A percentile compares a stretch with the other conserved stretches of the same genome.
phyloP scores from a whole-genome alignment of 108 stramenopile genomes.

The Pseudonitzschia pungens region DNA sequence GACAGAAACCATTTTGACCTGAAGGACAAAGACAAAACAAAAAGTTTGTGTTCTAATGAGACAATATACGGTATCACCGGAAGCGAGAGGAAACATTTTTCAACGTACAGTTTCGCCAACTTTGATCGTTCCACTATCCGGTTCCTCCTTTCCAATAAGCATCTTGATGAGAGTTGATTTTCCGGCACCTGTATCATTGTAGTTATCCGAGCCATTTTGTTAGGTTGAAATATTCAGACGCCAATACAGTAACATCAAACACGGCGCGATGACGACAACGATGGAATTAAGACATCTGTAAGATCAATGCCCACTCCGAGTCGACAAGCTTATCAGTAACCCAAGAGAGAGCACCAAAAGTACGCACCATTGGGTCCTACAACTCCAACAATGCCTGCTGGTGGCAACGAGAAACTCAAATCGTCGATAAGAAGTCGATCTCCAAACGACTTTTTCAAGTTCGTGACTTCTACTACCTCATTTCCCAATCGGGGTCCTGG shows the following conservation, averaged over 20 bases:
- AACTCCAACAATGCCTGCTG: conserved; percentile 90
- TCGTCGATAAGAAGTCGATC: conserved; percentile 85
- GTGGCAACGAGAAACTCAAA: conserved; percentile 83
- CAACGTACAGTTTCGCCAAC: conserved; percentile 71
- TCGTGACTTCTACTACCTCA: conserved; percentile 79
- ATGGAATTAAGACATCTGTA: neutral
- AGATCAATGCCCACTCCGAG: neutral
- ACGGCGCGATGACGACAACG: neutral
- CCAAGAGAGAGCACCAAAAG: neutral
- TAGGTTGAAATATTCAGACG: neutral
- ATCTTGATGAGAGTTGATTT: conserved; percentile 91
- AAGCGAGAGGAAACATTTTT: neutral
- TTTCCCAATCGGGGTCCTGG: conserved; percentile 90
- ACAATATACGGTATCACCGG: neutral
- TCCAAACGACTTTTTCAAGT: conserved; percentile 75
- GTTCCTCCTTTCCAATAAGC: conserved; percentile 78
- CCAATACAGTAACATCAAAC: neutral
- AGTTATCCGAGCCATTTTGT: neutral
- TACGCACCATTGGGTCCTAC: conserved; percentile 77
- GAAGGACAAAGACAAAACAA: no score
- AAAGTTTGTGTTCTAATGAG: neutral
- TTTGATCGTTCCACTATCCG: conserved; percentile 77
- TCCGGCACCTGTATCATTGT: conserved; percentile 37
- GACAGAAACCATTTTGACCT: conserved; percentile 83
- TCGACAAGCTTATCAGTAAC: neutral